Conservation (phyloP, 139 green algal genomes). For the Chlamydomonas sp. region DNA sequence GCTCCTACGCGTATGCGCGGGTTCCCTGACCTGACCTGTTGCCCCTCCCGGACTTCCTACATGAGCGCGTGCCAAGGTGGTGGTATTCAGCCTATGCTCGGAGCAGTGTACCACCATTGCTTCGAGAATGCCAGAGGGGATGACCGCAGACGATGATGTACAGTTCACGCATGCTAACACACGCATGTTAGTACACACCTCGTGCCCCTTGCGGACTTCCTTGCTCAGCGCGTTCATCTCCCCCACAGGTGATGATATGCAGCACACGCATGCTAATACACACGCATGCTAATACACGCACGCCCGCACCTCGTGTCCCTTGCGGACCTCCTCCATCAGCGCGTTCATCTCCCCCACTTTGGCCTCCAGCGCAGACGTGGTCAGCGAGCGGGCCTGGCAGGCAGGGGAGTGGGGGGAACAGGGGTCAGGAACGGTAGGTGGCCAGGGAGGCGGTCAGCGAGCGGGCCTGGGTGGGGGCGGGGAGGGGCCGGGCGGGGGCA, state of each 20-base stretch:
- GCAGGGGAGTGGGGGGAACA: background rate
- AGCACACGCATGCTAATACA: background rate
- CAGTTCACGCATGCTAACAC: background rate
- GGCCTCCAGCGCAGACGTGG: constrained; percentile 57
- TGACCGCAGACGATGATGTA: too few species aligned
- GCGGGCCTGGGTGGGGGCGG: too few species aligned
- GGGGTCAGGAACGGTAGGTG: background rate
- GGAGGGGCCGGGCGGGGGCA: too few species aligned
- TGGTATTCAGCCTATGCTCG: background rate
- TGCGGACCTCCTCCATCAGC: constrained; percentile 46
- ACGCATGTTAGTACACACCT: constrained; percentile 33
- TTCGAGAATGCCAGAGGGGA: too few species aligned
- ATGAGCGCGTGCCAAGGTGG: too few species aligned
- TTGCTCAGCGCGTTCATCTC: too few species aligned
- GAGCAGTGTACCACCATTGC: background rate
- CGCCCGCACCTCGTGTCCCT: constrained; percentile 44
- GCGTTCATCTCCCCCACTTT: constrained; percentile 53
- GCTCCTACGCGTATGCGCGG: too few species aligned
- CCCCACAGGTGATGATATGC: too few species aligned
- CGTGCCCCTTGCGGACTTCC: constrained; percentile 2
- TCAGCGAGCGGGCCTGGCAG: constrained; percentile 40
- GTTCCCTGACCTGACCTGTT: too few species aligned
- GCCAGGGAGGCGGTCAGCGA: background rate
- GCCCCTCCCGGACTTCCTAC: too few species aligned
- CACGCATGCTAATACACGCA: background rate